Conservation (phyloP, 371 early-diverging fungal species). For the Rhizopus delemar region DNA sequence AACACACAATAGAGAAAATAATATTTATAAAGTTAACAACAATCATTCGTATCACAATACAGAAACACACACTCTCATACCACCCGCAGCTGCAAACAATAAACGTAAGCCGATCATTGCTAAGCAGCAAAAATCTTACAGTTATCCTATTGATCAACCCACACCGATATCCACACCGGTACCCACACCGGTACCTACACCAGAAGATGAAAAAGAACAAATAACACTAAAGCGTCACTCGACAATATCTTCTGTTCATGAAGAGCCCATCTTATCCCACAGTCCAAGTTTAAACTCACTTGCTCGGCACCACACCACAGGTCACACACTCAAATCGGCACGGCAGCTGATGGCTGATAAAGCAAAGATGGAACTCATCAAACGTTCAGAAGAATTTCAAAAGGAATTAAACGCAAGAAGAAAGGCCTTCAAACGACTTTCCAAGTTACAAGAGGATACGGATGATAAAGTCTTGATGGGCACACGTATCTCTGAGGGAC, state of each 20-base stretch:
- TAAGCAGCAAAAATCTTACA: background rate
- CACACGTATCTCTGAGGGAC: constrained; percentile 61
- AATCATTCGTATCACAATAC: too few species aligned
- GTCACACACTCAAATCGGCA: constrained; percentile 31
- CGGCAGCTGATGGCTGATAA: constrained; percentile 33
- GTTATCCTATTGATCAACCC: background rate
- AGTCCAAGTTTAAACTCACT: constrained; percentile 5
- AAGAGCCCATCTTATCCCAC: background rate
- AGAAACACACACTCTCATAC: background rate
- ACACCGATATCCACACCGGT: too few species aligned
- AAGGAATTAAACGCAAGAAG: constrained; percentile 31
- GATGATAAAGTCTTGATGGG: constrained; percentile 58
- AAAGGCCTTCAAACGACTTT: constrained; percentile 36
- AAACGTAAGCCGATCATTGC: background rate
- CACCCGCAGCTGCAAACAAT: background rate
- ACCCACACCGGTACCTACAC: too few species aligned
- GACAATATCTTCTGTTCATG: constrained; percentile 14
- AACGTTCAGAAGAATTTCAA: constrained; percentile 34
- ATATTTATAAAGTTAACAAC: background rate
- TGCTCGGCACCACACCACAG: constrained; percentile 46
- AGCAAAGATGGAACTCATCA: constrained; percentile 18
- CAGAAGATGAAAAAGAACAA: too few species aligned
- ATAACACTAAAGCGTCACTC: constrained; percentile 20
- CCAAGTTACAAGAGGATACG: constrained; percentile 24
- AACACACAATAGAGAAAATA: background rate